Conservation (phyloP, 2,329 filamentous ascomycete genomes). For the Didymella lethalis region DNA sequence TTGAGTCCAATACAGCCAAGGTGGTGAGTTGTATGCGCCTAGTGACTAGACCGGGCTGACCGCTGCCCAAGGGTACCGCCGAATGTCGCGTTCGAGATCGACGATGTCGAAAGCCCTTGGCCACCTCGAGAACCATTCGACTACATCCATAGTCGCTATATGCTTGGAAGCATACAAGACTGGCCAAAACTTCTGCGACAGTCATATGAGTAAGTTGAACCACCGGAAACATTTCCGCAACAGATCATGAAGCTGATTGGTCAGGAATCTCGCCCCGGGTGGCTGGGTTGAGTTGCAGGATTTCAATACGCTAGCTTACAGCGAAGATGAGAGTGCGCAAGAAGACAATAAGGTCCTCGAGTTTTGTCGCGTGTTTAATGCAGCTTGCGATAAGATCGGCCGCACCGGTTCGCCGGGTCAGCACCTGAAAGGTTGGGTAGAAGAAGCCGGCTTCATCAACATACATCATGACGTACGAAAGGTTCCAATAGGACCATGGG, state of each 20-base stretch:
- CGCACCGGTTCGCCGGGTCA: slow-evolving; percentile 26
- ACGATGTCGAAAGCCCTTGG: slow-evolving; percentile 56
- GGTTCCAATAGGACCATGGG: slow-evolving; percentile 29
- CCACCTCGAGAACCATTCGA: slow-evolving; percentile 51
- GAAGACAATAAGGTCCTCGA: slow-evolving; percentile 17
- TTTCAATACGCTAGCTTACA: slow-evolving; percentile 52
- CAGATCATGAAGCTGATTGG: not conserved
- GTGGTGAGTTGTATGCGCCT: slow-evolving; percentile 34
- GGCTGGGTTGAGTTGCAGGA: slow-evolving; percentile 61
- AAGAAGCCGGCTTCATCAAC: slow-evolving; percentile 55
- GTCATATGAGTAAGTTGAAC: slow-evolving; percentile 49
- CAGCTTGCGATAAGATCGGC: slow-evolving; percentile 16
- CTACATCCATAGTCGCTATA: slow-evolving; percentile 56
- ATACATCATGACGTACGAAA: slow-evolving; percentile 43
- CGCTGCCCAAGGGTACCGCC: slow-evolving; percentile 50
- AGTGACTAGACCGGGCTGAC: not conserved
- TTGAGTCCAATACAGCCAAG: slow-evolving; percentile 59
- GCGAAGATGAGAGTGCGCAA: slow-evolving; percentile 40
- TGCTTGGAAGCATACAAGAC: slow-evolving; percentile 57
- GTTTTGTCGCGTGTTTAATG: slow-evolving; percentile 14
- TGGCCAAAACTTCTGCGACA: slow-evolving; percentile 58
- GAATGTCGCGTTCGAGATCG: slow-evolving; percentile 58
- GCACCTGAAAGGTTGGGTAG: slow-evolving; percentile 51
- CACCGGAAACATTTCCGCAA: too few species aligned
- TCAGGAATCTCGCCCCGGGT: slow-evolving; percentile 53